Conservation (phyloP, 129 eudicot genomes). For the Cynara cardunculus region DNA sequence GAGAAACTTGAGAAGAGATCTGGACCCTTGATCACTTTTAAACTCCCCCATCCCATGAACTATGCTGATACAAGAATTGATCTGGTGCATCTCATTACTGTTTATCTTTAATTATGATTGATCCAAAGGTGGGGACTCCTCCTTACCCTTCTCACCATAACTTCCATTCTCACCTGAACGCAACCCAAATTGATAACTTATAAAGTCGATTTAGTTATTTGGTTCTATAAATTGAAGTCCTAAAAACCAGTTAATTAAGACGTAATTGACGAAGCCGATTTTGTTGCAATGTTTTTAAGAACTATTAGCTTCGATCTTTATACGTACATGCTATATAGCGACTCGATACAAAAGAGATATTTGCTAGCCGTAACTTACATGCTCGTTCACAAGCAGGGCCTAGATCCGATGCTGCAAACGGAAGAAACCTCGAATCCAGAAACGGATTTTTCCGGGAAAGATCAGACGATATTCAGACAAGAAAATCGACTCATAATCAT, state of each 20-base stretch:
- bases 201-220: too few species aligned
- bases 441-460: constrained; percentile 9
- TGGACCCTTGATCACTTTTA: too few species aligned
- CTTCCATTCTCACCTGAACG: too few species aligned
- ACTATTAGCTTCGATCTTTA: neutral
- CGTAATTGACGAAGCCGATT: neutral
- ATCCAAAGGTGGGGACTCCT: too few species aligned
- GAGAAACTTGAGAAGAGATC: too few species aligned
- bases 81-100: too few species aligned
- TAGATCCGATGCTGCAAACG: constrained; percentile 15
- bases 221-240: neutral
- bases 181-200: too few species aligned
- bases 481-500: neutral
- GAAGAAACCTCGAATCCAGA: constrained; percentile 19
- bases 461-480: constrained; percentile 13
- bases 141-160: too few species aligned
- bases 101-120: too few species aligned
- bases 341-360: neutral
- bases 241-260: too few species aligned
- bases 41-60: too few species aligned
- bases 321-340: neutral
- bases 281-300: neutral
- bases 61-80: too few species aligned
- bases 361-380: neutral
- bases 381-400: constrained; percentile 14